Evolutionary conservation across 257 asterid genomes (phyloP), one percentile per base, ranked within the genome.

Genomic region (Lycium ferocissimum): DNA sequence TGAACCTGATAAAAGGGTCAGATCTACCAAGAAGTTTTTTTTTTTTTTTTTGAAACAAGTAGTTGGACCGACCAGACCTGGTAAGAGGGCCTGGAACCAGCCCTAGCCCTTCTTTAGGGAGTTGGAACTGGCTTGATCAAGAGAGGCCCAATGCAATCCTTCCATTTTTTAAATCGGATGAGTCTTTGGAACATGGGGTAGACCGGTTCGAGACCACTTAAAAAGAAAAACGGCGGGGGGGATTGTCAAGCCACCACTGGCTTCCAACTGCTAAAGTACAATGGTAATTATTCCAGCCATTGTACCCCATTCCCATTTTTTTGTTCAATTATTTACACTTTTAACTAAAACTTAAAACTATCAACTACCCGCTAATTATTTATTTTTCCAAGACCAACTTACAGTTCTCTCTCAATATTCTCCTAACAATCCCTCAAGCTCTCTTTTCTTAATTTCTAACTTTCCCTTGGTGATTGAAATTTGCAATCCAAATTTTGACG

Each of bases 1-100:
- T 9, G 9, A 13, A 78, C 66, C 9, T 49, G 58, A 49, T 51
- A 6, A 75, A 75, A 49, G 62, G 81, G 47, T 51, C 62, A 22
- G 40, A 47, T 76, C 47, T 22, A 13, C 62, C 4, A 20, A 51
- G 43, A 75, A 26, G 33, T 0, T 26, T 26, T 26, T 26, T 26
- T 26, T 26, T 26, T 26, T 26, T 26, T 26, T 26, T 26, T 26
- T 26, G 33, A 26, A 26, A 26, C 4, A 20, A 51, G 43, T 49
- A 26, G 62, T 75, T 75, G 81, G 62, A 22, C 62, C 3, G 47
- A 4, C 22, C 82, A 78, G 66, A 78, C 49, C 33, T 78, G 82
- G 49, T 53, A 53, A 78, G 65, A 7, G 65, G 33, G 17, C 15
- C 10, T 53, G 43, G 82, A 78, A 53, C 65, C 11, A 51, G 62